Evolutionary conservation across 108 stramenopile genomes (phyloP), one percentile per base, ranked within the genome.

Genomic region (Cyclotella baltica): DNA sequence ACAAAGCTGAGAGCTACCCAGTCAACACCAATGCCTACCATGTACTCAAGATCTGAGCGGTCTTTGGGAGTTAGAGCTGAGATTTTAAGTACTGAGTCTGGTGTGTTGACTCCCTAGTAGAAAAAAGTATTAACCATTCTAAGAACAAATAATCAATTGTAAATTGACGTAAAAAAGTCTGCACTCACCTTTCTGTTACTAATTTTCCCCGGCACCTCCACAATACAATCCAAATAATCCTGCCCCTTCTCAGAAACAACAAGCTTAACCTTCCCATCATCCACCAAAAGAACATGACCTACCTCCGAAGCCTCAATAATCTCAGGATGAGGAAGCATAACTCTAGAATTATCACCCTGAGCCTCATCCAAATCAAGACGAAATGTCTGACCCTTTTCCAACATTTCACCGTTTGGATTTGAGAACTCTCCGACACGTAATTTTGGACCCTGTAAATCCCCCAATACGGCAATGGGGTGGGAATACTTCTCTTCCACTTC

Each of bases 201-300:
- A 29, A 96, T 92, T 58, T 83, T 86, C 36, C 96, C 96, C 16
- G 89, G 89, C 4, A 93, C 90, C 33, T 89, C 89, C 19, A 96
- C 96, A 29, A 37, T 38, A 70, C 91, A 92, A 30, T 89, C 89
- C 61, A 96, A 78, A 48, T 75, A 92, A 34, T 88, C 86, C 29
- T 70, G 71, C 67, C 92, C 80, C 28, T 63, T 94, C 25, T 77
- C 90, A 61, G 63, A 55, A 19, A 96, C 96, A 27, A 78, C 86
- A 71, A 96, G 85, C 48, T 91, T 91, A 1, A 96, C 89, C 88
- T 95, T 96, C 19, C 96, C 96, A 70, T 94, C 95, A 50, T 96
- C 94, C 23, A 95, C 81, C 19, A 95, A 75, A 1, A 95, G 78
- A 55, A 74, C 74, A 77, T 90, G 91, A 16, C 88, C 94, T 57